Evolutionary conservation across 176 grass and related monocot genomes (phyloP).

Genomic region (Aechmea fasciata): DNA sequence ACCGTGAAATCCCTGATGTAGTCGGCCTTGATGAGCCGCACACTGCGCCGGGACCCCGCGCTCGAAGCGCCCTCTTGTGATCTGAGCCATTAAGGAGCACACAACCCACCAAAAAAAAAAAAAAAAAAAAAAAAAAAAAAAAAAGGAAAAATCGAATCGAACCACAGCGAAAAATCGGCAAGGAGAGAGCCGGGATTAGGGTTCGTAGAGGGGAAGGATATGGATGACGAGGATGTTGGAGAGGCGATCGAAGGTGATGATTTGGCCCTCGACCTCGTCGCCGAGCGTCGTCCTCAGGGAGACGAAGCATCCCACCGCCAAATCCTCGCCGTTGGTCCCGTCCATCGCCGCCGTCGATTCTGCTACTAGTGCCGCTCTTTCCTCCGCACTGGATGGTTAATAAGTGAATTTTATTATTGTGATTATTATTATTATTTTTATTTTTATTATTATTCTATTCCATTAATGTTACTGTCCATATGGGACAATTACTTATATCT

Average conservation of each 20-base stretch:
- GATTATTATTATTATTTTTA: too few species aligned
- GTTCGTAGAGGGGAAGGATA: constrained; percentile 49
- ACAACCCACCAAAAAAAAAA: constrained; percentile 5
- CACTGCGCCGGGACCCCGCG: constrained; percentile 39
- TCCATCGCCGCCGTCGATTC: constrained; percentile 17
- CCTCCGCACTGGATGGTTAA: too few species aligned
- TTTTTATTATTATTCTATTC: too few species aligned
- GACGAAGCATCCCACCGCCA: constrained; percentile 70
- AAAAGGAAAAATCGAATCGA: constrained; percentile 16
- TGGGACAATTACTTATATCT: too few species aligned
- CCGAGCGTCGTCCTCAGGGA: constrained; percentile 67
- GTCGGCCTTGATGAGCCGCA: constrained; percentile 83
- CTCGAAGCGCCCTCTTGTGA: constrained; percentile 70
- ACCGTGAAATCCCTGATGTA: constrained; percentile 77
- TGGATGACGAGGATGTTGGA: constrained; percentile 90
- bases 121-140: constrained; percentile 3
- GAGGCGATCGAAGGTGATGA: constrained; percentile 78
- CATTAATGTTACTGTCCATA: too few species aligned
- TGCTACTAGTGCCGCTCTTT: not conserved
- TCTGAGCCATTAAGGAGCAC: constrained; percentile 10
- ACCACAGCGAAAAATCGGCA: not conserved
- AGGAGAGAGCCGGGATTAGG: not conserved
- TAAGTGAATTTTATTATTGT: too few species aligned
- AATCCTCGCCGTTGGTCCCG: constrained; percentile 57
- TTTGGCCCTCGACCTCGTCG: constrained; percentile 81